Conservation (phyloP, 768 basidiomycete genomes). For the Rhizopogon rudus region DNA sequence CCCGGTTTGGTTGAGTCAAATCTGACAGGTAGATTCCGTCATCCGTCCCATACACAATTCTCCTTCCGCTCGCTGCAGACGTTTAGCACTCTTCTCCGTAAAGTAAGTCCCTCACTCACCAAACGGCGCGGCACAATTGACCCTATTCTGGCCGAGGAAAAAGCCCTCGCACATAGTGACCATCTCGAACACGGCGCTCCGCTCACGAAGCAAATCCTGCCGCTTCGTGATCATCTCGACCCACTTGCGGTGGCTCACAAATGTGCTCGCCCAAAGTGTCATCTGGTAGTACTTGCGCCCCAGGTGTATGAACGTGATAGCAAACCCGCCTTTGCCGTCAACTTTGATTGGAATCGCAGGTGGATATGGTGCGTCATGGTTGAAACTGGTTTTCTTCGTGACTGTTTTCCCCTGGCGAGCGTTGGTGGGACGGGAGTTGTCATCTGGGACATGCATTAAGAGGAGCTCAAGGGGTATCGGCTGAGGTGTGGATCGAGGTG, state of each 20-base stretch:
- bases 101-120: constrained; percentile 50
- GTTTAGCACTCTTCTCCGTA: background rate
- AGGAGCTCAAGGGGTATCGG: constrained; percentile 96
- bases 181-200: constrained; percentile 85
- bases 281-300: constrained; percentile 91
- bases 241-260: constrained; percentile 88
- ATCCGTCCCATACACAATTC: constrained; percentile 94
- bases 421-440: constrained; percentile 33
- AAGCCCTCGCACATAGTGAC: constrained; percentile 82
- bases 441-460: constrained; percentile 74
- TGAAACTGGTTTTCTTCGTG: constrained; percentile 40
- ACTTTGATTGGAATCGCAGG: constrained; percentile 47
- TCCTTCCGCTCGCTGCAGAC: constrained; percentile 65
- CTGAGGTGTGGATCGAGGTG: constrained; percentile 34
- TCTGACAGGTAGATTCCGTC: constrained; percentile 96
- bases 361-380: constrained; percentile 33
- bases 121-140: constrained; percentile 86
- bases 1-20: constrained; percentile 65
- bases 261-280: constrained; percentile 86
- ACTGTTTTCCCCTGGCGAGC: constrained; percentile 39
- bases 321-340: constrained; percentile 78
- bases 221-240: constrained; percentile 87
- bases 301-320: constrained; percentile 90
- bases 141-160: constrained; percentile 79
- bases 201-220: constrained; percentile 78